Base-by-base conservation (phyloP, 805 yeast species). In the Priceomyces melissophilus region DNA sequence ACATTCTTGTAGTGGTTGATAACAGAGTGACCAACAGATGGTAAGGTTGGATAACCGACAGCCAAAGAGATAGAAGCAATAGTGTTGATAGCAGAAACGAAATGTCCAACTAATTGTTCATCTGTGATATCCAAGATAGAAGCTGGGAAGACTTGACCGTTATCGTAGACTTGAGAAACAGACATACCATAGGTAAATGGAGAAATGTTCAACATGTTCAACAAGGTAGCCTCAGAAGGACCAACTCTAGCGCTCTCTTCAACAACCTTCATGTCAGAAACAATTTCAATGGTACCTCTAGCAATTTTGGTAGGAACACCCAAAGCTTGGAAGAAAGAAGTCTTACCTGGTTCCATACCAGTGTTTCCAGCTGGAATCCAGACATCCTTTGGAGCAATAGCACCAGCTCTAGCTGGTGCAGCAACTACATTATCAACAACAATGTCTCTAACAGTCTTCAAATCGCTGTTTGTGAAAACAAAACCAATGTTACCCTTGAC, bases 291-390 rank as follows among this genome's bases (percentile, higher is more conserved):
- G 78, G 96, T 89, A 93, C 99, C 99, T 87, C 99, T 90, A 76
- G 96, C 93, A 89, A 93, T 93, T 95, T 93, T 93, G 87, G 99
- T 93, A 83, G 99, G 99, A 66, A 93, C 96, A 87, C 98, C 98
- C 67, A 93, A 84, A 70, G 99, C 99, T 84, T 93, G 99, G 98
- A 93, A 93, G 95, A 93, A 93, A 71, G 99, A 93, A 68, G 99
- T 93, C 88, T 93, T 93, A 85, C 98, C 98, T 76, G 99, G 99
- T 81, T 93, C 99, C 96, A 93, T 90, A 86, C 98, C 97, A 62
- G 99, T 93, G 96, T 93, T 93, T 76, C 96, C 95, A 63, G 98
- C 98, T 71, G 95, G 95, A 60, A 93, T 85, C 84, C 82, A 88
- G 66, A 93, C 98, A 69, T 91, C 97, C 72, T 73, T 84, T 73